Evolutionary conservation across 2,329 filamentous ascomycete genomes (phyloP).

Genomic region (Paecilomyces sp.): DNA sequence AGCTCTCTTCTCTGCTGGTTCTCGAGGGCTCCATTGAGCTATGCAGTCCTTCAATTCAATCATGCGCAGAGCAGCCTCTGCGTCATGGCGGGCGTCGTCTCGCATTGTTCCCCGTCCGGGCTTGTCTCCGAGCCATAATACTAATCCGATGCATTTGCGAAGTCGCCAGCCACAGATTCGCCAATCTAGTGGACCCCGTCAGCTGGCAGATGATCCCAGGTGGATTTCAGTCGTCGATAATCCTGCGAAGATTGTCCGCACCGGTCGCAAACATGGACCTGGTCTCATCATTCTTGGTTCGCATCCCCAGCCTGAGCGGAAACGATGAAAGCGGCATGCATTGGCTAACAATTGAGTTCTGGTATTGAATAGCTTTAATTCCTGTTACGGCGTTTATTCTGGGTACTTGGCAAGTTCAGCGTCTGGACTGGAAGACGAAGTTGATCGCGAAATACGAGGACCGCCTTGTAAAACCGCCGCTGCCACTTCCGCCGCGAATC

Average conservation of each 20-base stretch:
- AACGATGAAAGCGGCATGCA: not conserved
- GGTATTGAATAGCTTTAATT: constrained; percentile 57
- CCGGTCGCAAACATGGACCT: constrained; percentile 66
- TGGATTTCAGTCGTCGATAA: constrained; percentile 85
- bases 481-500: constrained; percentile 76
- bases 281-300: constrained; percentile 71
- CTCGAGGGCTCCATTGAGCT: not conserved
- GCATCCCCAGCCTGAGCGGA: constrained; percentile 3
- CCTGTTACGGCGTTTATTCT: constrained; percentile 84
- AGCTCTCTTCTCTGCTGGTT: not conserved
- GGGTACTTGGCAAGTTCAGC: constrained; percentile 91
- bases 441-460: constrained; percentile 89
- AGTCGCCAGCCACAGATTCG: constrained; percentile 31
- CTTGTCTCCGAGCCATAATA: constrained; percentile 15
- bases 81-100: constrained; percentile 14
- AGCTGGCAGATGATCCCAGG: constrained; percentile 60
- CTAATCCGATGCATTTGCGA: constrained; percentile 23
- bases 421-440: constrained; percentile 88
- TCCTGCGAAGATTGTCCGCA: constrained; percentile 70
- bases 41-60: constrained; percentile 10
- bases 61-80: constrained; percentile 16
- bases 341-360: not conserved
- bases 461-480: constrained; percentile 73
- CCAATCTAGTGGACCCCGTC: constrained; percentile 40
- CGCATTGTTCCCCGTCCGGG: constrained; percentile 13